phyloP scores from a whole-genome alignment of 768 basidiomycete species.

The Russula abietina region DNA sequence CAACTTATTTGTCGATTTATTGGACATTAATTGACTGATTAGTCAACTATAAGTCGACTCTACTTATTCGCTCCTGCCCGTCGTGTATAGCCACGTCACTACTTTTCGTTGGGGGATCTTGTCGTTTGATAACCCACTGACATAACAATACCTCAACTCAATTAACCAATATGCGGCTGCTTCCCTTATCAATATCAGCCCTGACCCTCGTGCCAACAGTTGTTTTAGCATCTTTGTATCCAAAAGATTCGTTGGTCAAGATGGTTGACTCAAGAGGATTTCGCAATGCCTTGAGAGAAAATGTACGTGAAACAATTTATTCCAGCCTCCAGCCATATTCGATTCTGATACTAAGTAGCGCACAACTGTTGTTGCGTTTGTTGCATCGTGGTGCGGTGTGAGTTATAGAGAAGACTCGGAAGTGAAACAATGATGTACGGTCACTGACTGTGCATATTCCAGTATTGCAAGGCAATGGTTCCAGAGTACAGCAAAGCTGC shows the following conservation, averaged over 20 bases:
- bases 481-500: constrained; percentile 87
- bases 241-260: constrained; percentile 50
- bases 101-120: too few species aligned
- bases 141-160: neutral
- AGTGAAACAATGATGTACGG: neutral
- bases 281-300: constrained; percentile 63
- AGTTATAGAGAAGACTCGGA: constrained; percentile 26
- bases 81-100: too few species aligned
- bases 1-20: too few species aligned
- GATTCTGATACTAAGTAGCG: constrained; percentile 37
- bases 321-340: neutral
- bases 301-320: constrained; percentile 46
- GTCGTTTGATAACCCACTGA: too few species aligned
- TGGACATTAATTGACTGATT: too few species aligned
- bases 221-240: constrained; percentile 46
- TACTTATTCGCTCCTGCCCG: too few species aligned
- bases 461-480: constrained; percentile 82
- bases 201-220: constrained; percentile 42
- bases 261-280: constrained; percentile 66
- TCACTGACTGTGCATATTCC: constrained; percentile 11
- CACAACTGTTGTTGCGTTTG: constrained; percentile 80
- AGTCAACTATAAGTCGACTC: too few species aligned
- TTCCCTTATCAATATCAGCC: constrained; percentile 32
- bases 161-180: neutral
- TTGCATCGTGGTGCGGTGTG: constrained; percentile 93